phyloP scores from a whole-genome alignment of 2,329 filamentous ascomycete genomes.

The Saccharata proteae region DNA sequence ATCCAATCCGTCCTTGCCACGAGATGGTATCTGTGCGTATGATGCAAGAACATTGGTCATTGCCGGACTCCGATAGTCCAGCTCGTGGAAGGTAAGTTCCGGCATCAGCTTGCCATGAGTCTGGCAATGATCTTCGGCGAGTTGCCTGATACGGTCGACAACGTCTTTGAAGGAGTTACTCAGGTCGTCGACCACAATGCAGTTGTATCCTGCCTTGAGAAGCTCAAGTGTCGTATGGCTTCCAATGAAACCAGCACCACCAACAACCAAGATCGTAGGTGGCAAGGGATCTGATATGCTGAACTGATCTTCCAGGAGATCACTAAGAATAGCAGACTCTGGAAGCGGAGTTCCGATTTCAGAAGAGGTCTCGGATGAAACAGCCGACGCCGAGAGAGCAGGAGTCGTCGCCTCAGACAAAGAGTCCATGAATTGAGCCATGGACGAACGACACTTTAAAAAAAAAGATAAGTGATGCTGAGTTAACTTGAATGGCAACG shows the following conservation, averaged over 20 bases:
- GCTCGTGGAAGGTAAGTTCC: conserved; percentile 32
- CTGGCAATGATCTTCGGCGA: conserved; percentile 27
- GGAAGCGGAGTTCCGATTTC: too few relatives aligned
- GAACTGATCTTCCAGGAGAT: conserved; percentile 30
- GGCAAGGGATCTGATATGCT: conserved; percentile 24
- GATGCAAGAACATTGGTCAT: conserved; percentile 32
- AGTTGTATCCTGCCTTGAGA: conserved; percentile 42
- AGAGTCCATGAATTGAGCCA: too few relatives aligned
- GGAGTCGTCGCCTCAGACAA: too few relatives aligned
- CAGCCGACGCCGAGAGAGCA: too few relatives aligned
- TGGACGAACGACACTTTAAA: too few relatives aligned
- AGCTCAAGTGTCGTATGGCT: conserved; percentile 44
- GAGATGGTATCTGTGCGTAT: conserved; percentile 28
- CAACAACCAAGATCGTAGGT: conserved; percentile 39
- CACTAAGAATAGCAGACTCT: too few relatives aligned
- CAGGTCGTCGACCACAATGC: conserved; percentile 34
- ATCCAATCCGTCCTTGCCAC: too few relatives aligned
- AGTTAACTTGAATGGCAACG: too few relatives aligned
- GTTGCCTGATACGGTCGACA: conserved; percentile 22
- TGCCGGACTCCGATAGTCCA: conserved; percentile 34
- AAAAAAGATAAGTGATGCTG: too few relatives aligned
- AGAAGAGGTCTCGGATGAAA: too few relatives aligned
- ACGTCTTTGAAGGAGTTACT: conserved; percentile 34
- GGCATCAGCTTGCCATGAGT: conserved; percentile 30
- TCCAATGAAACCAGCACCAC: conserved; percentile 44